Conservation (phyloP, 768 basidiomycete genomes). For the Dioszegia hungarica region DNA sequence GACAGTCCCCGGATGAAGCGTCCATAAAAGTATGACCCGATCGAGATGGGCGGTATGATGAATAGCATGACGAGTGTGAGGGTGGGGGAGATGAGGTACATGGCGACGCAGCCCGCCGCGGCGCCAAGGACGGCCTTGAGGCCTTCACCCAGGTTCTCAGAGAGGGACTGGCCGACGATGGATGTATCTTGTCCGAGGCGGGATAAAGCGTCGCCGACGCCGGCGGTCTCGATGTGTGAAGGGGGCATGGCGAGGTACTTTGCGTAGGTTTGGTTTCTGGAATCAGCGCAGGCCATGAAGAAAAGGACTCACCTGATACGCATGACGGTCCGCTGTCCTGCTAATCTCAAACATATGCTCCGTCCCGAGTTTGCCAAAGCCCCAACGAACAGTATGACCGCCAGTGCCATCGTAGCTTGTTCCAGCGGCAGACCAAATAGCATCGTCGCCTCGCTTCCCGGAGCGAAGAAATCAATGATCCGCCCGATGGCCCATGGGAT, state of each 20-base stretch:
- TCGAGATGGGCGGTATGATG: conserved; percentile 57
- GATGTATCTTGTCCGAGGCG: conserved; percentile 42
- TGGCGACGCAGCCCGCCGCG: conserved; percentile 61
- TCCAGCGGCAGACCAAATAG: conserved; percentile 39
- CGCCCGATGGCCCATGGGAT: conserved; percentile 41
- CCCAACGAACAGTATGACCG: conserved; percentile 28
- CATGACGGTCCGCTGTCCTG: conserved; percentile 39
- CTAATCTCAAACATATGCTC: conserved; percentile 35
- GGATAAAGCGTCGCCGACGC: conserved; percentile 43
- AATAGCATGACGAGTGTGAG: conserved; percentile 85
- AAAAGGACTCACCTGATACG: conserved; percentile 27
- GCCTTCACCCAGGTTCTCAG: conserved; percentile 43
- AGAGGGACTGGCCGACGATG: conserved; percentile 38
- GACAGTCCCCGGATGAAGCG: conserved; percentile 80
- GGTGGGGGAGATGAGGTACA: conserved; percentile 74
- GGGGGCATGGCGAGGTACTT: conserved; percentile 41
- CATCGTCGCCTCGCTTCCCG: conserved; percentile 36
- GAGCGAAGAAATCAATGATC: conserved; percentile 45
- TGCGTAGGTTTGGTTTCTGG: conserved; percentile 38
- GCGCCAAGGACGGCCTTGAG: conserved; percentile 43
- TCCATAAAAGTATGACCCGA: conserved; percentile 24
- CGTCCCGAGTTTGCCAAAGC: conserved; percentile 38
- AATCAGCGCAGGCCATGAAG: not conserved
- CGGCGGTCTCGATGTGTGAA: conserved; percentile 40
- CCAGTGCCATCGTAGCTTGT: conserved; percentile 28